Base-by-base conservation (phyloP, 306 rosid species). In the Betula pendula region DNA sequence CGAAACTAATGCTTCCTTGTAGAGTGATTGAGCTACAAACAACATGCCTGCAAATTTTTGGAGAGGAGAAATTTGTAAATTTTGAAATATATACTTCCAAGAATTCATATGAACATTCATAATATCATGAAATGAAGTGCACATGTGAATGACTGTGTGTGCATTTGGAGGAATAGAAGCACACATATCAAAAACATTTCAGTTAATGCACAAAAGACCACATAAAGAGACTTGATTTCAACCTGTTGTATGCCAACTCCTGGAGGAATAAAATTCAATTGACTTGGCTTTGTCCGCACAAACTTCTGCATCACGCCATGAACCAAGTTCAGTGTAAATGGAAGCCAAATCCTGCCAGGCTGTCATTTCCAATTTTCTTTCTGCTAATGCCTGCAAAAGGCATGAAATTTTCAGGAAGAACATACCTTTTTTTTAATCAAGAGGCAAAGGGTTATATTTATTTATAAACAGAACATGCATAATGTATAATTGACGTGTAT, bases 271-370 rank as follows among this genome's bases (percentile, higher is more conserved):
- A 75, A 87, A 73, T 25, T 91, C 91, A 65, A 83, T 75, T 70
- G 86, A 71, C 60, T 84, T 85, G 70, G 99, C 94, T 71, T 89
- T 89, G 75, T 86, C 86, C 53, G 78, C 71, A 58, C 97, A 95
- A 71, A 90, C 84, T 86, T 95, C 89, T 74, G 97, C 96, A 84
- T 95, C 97, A 75, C 76, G 80, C 83, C 85, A 85, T 56, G 86
- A 77, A 76, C 87, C 87, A 4, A 89, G 86, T 43, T 85, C 83
- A 3, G 83, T 78, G 81, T 93, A 93, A 84, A 89, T 82, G 77
- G 87, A 62, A 72, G 97, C 93, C 85, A 93, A 83, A 81, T 89
- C 98, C 75, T 82, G 90, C 98, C 98, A 91, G 60, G 88, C 89
- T 85, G 83, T 89, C 67, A 71, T 86, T 77, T 91, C 95, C 85